Base-by-base conservation (phyloP, 2,329 filamentous ascomycete species). In the Sclerotinia nivalis region DNA sequence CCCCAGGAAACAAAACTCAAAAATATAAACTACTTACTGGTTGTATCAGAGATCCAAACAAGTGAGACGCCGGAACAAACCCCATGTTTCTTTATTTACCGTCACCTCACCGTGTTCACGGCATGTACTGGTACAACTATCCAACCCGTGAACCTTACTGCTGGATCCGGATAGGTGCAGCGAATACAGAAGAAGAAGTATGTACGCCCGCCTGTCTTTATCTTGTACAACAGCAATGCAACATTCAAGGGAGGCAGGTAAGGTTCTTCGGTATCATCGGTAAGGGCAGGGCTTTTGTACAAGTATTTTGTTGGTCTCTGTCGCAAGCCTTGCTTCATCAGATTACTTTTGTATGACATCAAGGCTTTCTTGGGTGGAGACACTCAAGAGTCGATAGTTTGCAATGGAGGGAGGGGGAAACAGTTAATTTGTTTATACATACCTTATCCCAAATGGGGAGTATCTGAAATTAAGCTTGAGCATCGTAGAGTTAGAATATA, bases 161-260 rank as follows among this genome's bases (percentile, higher is more conserved):
- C 60, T 64, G 60, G 60, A 64, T 64, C 60, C 45, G 60, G 60
- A 64, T 64, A 64, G 60, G 60, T 64, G 60, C 60, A 64, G 60
- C 45, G 60, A 64, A 28, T 50, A 64, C 45, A 50, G 45, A 64
- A 64, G 60, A 64, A 64, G 60, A 50, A 20, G 9, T 40, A 52
- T 64, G 60, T 64, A 28, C 31, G 31, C 8, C 55, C n/a, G 55
- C 37, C 60, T 64, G 60, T 50, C 60, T 64, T n/a, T 64, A 52
- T 64, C 60, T 37, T 64, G 60, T 64, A 40, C 31, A 6, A 49
- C 60, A 25, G n/a, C n/a, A 45, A 43, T 25, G 45, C 60, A 64
- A 64, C 60, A 34, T 31, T 13, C 59, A 49, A 49, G 59, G 59
- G 28, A 62, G 12, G 6, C 34, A 62, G 20, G 43, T 12, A 62